Base-by-base conservation (phyloP, 2,329 filamentous ascomycete genomes). In the Davidsoniella australis region DNA sequence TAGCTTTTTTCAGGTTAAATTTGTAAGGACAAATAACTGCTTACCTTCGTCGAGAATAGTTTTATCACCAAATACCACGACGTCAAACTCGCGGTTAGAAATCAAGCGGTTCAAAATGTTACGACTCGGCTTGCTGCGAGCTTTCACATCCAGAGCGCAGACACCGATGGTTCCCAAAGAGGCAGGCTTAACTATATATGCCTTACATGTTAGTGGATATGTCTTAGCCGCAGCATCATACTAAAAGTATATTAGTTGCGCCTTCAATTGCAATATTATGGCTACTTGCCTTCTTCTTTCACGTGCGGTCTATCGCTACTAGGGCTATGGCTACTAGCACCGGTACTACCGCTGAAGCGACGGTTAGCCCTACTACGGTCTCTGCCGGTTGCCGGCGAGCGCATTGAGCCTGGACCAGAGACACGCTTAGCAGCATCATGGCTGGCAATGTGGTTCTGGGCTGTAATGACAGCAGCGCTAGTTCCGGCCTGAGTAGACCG, bases 41-140 rank as follows among this genome's bases (percentile, higher is more conserved):
- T 57, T 57, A 76, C 75, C 75, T 74, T 98, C 91, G 60, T 98
- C 91, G 36, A 98, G 71, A 57, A 98, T 98, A 41, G 95, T 89
- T 66, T 98, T 98, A 68, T 98, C 91, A 44, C 91, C 93, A 67
- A 98, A 98, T 10, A 98, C 89, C 54, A 94, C 82, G 20, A 96
- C 88, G 59, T 98, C 89, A 59, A 98, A 96, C 58, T 96, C 89
- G 45, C 81, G 78, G 56, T 93, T 88, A 33, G 84, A 78, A 56
- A 95, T 89, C 17, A 98, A 72, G 46, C 88, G 78, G 60, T 94
- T 96, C 53, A 98, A 68, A 57, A 98, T 98, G 60, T 94, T 96
- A 56, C 93, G 76, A 61, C 89, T 95, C 1, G 91, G 91, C 64
- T 96, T 96, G 70, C 88, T 95, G 59, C 91, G 77, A 36, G 91